Percentiles rank a stretch among this genome's conserved stretches.
These are phyloP conservation scores for Stagonosporopsis vannaccii DNA, from an alignment of 2,329 filamentous ascomycete genomes.

Conservation along the genomic window DNA sequence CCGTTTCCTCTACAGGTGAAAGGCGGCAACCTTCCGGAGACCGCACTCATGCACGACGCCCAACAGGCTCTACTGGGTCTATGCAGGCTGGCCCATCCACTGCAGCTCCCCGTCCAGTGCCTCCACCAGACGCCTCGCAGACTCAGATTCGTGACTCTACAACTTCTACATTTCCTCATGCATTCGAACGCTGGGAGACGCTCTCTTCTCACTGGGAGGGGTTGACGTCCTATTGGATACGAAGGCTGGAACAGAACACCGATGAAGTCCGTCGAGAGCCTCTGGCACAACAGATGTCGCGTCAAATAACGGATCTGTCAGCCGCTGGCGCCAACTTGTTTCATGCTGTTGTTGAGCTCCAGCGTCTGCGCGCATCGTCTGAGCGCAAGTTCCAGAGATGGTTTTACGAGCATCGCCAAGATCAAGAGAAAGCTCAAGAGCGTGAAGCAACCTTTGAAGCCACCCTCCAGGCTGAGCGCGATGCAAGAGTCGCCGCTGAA, in stretches of 20 bases:
- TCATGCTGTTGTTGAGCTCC: conserved; percentile 94
- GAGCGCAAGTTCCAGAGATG: conserved; percentile 98
- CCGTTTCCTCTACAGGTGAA: conserved; percentile 29
- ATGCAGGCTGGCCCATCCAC: conserved; percentile 44
- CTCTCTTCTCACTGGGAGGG: conserved; percentile 98
- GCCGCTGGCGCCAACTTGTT: conserved; percentile 96
- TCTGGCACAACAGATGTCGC: conserved; percentile 83
- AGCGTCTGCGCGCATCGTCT: conserved; percentile 90
- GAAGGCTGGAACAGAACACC: conserved; percentile 87
- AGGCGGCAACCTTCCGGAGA: conserved; percentile 42
- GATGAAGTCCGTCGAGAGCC: conserved; percentile 84
- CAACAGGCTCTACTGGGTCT: conserved; percentile 32
- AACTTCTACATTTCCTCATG: conserved; percentile 84
- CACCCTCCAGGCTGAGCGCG: conserved; percentile 76
- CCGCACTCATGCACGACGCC: conserved; percentile 40
- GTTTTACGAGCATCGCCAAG: conserved; percentile 94
- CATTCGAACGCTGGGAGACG: conserved; percentile 97
- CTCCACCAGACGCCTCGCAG: conserved; percentile 35
- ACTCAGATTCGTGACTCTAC: conserved; percentile 47
- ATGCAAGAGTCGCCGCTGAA: conserved; percentile 71
- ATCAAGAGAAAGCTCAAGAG: conserved; percentile 86
- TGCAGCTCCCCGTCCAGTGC: conserved; percentile 26
- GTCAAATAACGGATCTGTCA: conserved; percentile 96
- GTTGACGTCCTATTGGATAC: conserved; percentile 96
- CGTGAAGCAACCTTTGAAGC: conserved; percentile 80